Conservation (phyloP, 495 filamentous ascomycete species). For the Peziza echinospora region DNA sequence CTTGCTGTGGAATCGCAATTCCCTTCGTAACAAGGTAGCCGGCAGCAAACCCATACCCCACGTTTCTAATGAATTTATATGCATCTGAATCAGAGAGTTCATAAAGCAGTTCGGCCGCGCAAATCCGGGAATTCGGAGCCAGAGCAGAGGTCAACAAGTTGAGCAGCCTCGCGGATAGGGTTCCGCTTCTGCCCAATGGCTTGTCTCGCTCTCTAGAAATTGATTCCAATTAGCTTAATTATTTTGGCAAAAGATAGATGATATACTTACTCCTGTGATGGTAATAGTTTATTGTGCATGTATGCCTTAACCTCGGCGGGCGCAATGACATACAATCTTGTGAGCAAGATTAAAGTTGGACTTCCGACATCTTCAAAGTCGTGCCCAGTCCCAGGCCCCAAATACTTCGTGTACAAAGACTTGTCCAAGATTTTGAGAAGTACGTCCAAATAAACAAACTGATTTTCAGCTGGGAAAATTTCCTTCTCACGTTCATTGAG, state of each 20-base stretch:
- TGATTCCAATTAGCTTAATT: neutral
- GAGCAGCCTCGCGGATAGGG: slow-evolving; percentile 55
- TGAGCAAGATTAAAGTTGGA: slow-evolving; percentile 51
- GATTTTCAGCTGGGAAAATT: slow-evolving; percentile 45
- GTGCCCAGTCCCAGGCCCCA: slow-evolving; percentile 32
- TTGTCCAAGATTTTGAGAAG: slow-evolving; percentile 54
- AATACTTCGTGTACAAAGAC: slow-evolving; percentile 25
- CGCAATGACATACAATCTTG: slow-evolving; percentile 49
- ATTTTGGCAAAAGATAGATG: neutral
- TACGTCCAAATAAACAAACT: slow-evolving; percentile 39
- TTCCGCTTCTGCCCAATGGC: slow-evolving; percentile 54
- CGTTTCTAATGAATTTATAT: slow-evolving; percentile 49
- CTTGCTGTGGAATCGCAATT: slow-evolving; percentile 42
- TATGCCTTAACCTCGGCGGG: slow-evolving; percentile 36
- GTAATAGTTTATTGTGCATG: slow-evolving; percentile 49
- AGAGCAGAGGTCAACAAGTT: slow-evolving; percentile 53
- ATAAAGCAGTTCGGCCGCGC: slow-evolving; percentile 64
- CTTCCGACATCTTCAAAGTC: slow-evolving; percentile 46
- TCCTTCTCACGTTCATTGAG: slow-evolving; percentile 25
- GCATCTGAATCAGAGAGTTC: slow-evolving; percentile 61
- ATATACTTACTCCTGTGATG: slow-evolving; percentile 33
- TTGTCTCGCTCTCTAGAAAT: slow-evolving; percentile 39
- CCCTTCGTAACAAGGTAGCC: slow-evolving; percentile 71
- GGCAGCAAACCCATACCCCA: slow-evolving; percentile 81
- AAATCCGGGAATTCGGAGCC: slow-evolving; percentile 46